phyloP scores from a whole-genome alignment of 805 yeast genomes.

The Candida yuanshanica region DNA sequence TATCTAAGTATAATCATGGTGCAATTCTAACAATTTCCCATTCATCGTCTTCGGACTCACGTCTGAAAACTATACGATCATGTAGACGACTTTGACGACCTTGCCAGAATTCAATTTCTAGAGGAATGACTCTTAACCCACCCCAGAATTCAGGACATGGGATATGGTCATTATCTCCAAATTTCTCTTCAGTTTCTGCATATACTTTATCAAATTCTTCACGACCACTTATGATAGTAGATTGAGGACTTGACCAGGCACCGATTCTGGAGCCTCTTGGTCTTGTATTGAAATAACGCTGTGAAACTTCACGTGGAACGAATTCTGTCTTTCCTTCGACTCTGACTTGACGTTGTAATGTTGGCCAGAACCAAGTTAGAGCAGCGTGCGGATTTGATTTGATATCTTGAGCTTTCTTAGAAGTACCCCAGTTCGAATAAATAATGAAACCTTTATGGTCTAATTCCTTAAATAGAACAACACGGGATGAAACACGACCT shows the following conservation, averaged over 20 bases:
- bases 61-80: conserved; percentile 72
- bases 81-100: conserved; percentile 88
- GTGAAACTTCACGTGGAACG: conserved; percentile 66
- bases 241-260: conserved; percentile 96
- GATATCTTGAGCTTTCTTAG: conserved; percentile 74
- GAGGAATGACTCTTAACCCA: conserved; percentile 81
- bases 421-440: conserved; percentile 87
- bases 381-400: conserved; percentile 73
- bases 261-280: conserved; percentile 93
- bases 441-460: conserved; percentile 80
- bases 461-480: conserved; percentile 83
- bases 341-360: conserved; percentile 85
- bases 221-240: conserved; percentile 50
- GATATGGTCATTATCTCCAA: conserved; percentile 55
- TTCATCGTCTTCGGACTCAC: conserved; percentile 42
- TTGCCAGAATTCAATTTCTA: conserved; percentile 96
- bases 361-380: conserved; percentile 88
- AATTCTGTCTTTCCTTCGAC: conserved; percentile 81
- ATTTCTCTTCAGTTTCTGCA: conserved; percentile 44
- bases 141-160: conserved; percentile 97
- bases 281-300: conserved; percentile 75
- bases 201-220: conserved; percentile 56
- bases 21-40: conserved; percentile 72
- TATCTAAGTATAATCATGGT: conserved; percentile 36
- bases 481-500: conserved; percentile 84